Conservation (phyloP, 345 rosid species). For the Dimocarpus longan region DNA sequence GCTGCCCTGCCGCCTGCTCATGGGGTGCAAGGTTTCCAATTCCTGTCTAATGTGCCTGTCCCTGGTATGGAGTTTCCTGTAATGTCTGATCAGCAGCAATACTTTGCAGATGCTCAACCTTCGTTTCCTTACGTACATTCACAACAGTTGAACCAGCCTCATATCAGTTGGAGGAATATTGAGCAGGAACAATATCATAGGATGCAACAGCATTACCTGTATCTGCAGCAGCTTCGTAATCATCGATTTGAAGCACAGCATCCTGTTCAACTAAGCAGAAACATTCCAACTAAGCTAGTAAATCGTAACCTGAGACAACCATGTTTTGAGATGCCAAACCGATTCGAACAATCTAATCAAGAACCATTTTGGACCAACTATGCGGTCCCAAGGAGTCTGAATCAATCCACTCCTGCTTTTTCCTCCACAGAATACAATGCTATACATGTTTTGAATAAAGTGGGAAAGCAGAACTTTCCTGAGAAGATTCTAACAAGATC, state of each 20-base stretch:
- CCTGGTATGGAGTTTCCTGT: conserved; percentile 44
- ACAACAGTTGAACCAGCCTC: conserved; percentile 44
- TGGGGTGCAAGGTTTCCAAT: conserved; percentile 46
- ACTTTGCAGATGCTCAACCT: conserved; percentile 46
- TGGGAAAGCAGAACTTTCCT: conserved; percentile 47
- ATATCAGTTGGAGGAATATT: conserved; percentile 44
- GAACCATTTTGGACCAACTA: conserved; percentile 43
- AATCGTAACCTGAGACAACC: conserved; percentile 43
- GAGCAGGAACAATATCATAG: conserved; percentile 52
- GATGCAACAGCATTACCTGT: conserved; percentile 46
- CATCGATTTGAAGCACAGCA: conserved; percentile 41
- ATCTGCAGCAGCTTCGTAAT: conserved; percentile 48
- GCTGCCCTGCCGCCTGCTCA: conserved; percentile 45
- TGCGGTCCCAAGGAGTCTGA: conserved; percentile 43
- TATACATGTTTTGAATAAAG: conserved; percentile 38
- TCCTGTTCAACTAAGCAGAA: conserved; percentile 39
- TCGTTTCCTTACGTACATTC: conserved; percentile 43
- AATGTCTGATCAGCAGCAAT: conserved; percentile 50
- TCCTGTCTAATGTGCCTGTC: conserved; percentile 38
- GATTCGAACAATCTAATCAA: conserved; percentile 49
- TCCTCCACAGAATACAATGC: conserved; percentile 30
- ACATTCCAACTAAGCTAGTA: conserved; percentile 30
- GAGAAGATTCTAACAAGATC: conserved; percentile 72
- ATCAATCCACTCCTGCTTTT: conserved; percentile 30
- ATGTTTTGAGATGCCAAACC: conserved; percentile 43